Evolutionary conservation across 768 basidiomycete species (phyloP).

Genomic region (Russula ochroleuca): DNA sequence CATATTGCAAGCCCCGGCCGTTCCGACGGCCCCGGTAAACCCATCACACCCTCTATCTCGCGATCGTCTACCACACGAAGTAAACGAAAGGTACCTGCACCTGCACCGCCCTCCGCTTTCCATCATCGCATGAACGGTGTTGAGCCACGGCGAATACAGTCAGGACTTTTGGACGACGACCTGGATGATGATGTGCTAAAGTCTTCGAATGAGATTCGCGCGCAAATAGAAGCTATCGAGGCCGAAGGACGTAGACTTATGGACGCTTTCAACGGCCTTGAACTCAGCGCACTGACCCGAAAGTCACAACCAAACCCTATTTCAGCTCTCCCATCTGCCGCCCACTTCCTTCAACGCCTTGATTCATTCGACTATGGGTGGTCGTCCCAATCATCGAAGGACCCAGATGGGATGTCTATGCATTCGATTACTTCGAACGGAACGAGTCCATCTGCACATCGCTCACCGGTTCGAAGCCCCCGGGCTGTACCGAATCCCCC

Average conservation of each 20-base stretch:
- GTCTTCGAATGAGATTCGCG: slow-evolving; percentile 57
- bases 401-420: slow-evolving; percentile 26
- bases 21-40: slow-evolving; percentile 27
- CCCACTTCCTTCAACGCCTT: slow-evolving; percentile 25
- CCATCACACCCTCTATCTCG: slow-evolving; percentile 31
- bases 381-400: slow-evolving; percentile 19
- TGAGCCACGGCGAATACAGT: slow-evolving; percentile 27
- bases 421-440: slow-evolving; percentile 26
- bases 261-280: slow-evolving; percentile 77
- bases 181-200: slow-evolving; percentile 55
- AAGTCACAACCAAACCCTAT: slow-evolving; percentile 36
- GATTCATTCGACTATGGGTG: slow-evolving; percentile 17
- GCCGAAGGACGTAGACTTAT: slow-evolving; percentile 65
- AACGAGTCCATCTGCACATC: slow-evolving; percentile 23
- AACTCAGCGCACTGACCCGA: slow-evolving; percentile 61
- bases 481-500: slow-evolving; percentile 14
- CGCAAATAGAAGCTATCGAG: slow-evolving; percentile 65
- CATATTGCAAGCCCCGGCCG: slow-evolving; percentile 30
- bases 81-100: slow-evolving; percentile 18
- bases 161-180: slow-evolving; percentile 36
- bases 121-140: slow-evolving; percentile 23
- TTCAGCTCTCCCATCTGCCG: slow-evolving; percentile 28
- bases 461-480: slow-evolving; percentile 19
- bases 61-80: slow-evolving; percentile 37
- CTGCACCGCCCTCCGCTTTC: slow-evolving; percentile 36